Conservation (phyloP, 2,329 filamentous ascomycete species). For the Verticillium isaacii region DNA sequence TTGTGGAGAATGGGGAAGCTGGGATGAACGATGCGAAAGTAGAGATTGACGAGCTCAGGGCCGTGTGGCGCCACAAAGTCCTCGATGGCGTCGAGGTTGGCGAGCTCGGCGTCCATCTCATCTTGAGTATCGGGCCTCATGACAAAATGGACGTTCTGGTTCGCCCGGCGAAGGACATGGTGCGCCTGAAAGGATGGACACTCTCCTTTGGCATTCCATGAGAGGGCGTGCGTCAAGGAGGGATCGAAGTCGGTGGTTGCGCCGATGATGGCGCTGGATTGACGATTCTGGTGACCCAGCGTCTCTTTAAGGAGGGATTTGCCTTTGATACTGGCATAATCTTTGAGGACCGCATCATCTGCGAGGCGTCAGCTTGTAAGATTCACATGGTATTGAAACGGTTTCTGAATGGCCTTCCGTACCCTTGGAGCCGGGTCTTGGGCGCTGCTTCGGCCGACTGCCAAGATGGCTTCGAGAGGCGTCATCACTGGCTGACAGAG, state of each 20-base stretch:
- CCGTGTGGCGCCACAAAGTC: constrained; percentile 52
- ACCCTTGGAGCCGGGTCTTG: neutral
- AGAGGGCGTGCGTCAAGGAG: constrained; percentile 3
- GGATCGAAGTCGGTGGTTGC: constrained; percentile 9
- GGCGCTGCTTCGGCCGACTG: constrained; percentile 2
- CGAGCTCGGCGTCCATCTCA: constrained; percentile 19
- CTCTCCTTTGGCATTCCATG: constrained; percentile 7
- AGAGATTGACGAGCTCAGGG: constrained; percentile 51
- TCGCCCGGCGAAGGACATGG: constrained; percentile 6
- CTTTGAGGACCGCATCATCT: constrained; percentile 2
- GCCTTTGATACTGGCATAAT: constrained; percentile 8
- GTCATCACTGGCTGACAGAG: constrained; percentile 6
- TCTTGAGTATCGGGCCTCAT: constrained; percentile 9
- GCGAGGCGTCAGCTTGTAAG: neutral
- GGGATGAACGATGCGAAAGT: constrained; percentile 51
- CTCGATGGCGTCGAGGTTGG: constrained; percentile 41
- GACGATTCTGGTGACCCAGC: constrained; percentile 11
- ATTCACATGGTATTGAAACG: neutral
- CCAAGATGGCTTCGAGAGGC: neutral
- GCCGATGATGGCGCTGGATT: constrained; percentile 8
- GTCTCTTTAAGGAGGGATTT: constrained; percentile 10
- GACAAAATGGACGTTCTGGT: constrained; percentile 5
- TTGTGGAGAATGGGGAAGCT: constrained; percentile 49
- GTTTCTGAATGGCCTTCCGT: neutral
- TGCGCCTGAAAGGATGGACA: constrained; percentile 1